Conservation (phyloP, 345 rosid genomes). For the Reutealis trisperma region DNA sequence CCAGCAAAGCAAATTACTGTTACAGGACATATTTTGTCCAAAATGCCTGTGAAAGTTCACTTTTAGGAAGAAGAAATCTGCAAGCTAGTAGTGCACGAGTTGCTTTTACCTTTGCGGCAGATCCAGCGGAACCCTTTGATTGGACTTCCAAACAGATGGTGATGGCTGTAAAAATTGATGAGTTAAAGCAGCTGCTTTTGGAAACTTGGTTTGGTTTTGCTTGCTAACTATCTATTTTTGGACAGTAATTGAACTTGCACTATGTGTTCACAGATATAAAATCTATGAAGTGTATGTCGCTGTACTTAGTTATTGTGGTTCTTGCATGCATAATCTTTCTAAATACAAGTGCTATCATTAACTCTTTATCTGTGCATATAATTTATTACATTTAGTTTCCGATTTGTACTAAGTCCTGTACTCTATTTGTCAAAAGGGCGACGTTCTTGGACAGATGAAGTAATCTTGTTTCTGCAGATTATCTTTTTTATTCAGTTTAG, state of each 20-base stretch:
- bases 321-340: constrained; percentile 19
- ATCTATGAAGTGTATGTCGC: constrained; percentile 21
- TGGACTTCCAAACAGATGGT: constrained; percentile 45
- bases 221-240: constrained; percentile 27
- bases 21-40: constrained; percentile 30
- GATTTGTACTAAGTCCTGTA: too few relatives aligned
- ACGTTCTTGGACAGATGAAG: too few relatives aligned
- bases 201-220: constrained; percentile 41
- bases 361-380: too few relatives aligned
- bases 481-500: too few relatives aligned
- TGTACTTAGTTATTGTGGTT: constrained; percentile 3
- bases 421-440: too few relatives aligned
- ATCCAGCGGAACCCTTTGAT: constrained; percentile 43
- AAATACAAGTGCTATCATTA: not conserved
- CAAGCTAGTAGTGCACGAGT: constrained; percentile 40
- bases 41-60: constrained; percentile 30
- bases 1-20: constrained; percentile 39
- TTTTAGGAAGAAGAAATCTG: constrained; percentile 42
- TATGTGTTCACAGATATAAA: constrained; percentile 18
- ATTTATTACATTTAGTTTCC: not conserved
- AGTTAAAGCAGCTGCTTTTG: constrained; percentile 40
- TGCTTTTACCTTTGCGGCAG: constrained; percentile 36
- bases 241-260: constrained; percentile 20
- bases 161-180: constrained; percentile 37
- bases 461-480: too few relatives aligned